Evolutionary conservation across 2,329 filamentous ascomycete genomes (phyloP), one percentile per base, ranked within the genome.

Genomic region (Phialophora macrospora): DNA sequence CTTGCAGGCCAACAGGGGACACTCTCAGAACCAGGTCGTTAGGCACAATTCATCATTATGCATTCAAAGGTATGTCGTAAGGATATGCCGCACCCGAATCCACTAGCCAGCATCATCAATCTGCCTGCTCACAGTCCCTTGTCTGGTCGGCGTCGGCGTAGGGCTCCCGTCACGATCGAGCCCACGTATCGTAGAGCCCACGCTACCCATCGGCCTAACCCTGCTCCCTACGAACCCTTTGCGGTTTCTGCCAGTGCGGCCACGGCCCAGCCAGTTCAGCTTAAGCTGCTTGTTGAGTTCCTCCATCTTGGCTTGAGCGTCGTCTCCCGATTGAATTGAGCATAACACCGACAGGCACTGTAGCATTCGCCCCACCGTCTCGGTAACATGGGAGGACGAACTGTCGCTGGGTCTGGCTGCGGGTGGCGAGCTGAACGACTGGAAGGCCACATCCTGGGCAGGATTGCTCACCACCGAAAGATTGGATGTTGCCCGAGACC

Each of bases 271-370:
- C 95, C 95, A 99, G 77, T 99, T 99, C 73, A 97, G 87, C 79
- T 98, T 99, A 67, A 99, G 81, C 72, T 95, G 88, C 74, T 92
- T 90, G 64, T 90, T 92, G 68, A 99, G 81, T 73, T 93, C 87
- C 68, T 94, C 90, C 73, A 98, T 90, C 78, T 90, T 92, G 63
- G 84, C 85, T 75, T 94, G 91, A 1, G 87, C 84, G 44, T 90
- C 87, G 69, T 96, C 92, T 9, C 85, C 86, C 0, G 84, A 87
- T 73, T 87, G 89, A 12, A 96, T 86, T 68, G 88, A 89, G 2
- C 92, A 91, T 24, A 99, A 82, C 7, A 99, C 93, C 75, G 90
- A 94, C 78, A 98, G 90, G 77, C 95, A 99, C 80, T 99, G 95
- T 69, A 99, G 82, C 92, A 99, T 96, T 58, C 94, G 84, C 0